phyloP scores from a whole-genome alignment of 495 filamentous ascomycete genomes.

The Lentithecium fluviatile region DNA sequence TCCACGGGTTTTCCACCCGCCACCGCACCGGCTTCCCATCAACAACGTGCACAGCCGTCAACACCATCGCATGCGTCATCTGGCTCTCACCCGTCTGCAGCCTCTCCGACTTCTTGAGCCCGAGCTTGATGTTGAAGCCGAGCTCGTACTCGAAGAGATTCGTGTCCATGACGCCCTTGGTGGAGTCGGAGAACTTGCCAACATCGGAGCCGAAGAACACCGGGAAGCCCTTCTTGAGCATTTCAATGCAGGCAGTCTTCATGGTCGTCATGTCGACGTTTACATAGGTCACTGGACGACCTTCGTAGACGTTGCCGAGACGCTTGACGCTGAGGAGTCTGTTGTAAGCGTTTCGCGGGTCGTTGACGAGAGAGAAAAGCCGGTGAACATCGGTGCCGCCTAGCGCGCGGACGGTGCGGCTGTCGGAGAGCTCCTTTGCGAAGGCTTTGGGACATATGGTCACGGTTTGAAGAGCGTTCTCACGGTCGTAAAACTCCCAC shows the following conservation, averaged over 20 bases:
- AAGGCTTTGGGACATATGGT: constrained; percentile 57
- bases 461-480: constrained; percentile 57
- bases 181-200: constrained; percentile 68
- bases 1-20: constrained; percentile 87
- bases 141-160: constrained; percentile 70
- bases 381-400: constrained; percentile 54
- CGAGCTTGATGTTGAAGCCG: constrained; percentile 71
- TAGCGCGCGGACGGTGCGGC: constrained; percentile 50
- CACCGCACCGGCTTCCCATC: constrained; percentile 66
- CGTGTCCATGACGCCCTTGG: constrained; percentile 73
- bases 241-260: constrained; percentile 69
- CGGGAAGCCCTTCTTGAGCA: constrained; percentile 71
- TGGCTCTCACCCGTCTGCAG: constrained; percentile 67
- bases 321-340: constrained; percentile 70
- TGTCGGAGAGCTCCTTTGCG: constrained; percentile 55
- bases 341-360: constrained; percentile 72
- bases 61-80: constrained; percentile 91
- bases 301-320: constrained; percentile 75
- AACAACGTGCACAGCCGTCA: constrained; percentile 77
- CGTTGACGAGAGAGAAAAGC: constrained; percentile 78
- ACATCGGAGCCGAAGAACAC: constrained; percentile 90
- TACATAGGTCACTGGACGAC: constrained; percentile 70
- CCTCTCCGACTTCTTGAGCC: constrained; percentile 70
- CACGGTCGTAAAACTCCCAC: constrained; percentile 74
- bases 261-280: constrained; percentile 73